Evolutionary conservation across 2,329 filamentous ascomycete species (phyloP).

Genomic region (Epichloe aotearoae): DNA sequence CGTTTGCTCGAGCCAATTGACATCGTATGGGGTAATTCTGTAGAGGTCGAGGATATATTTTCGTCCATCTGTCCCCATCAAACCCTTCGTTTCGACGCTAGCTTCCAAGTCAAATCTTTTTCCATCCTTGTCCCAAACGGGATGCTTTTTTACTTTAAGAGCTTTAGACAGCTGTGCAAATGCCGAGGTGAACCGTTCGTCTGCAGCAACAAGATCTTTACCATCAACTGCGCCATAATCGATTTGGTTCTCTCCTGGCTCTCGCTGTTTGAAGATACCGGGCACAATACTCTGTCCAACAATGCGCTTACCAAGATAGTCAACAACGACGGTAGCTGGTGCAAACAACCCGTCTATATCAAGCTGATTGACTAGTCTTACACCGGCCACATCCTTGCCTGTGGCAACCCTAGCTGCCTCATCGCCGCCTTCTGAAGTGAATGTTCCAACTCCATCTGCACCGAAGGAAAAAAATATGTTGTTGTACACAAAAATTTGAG

Average conservation of each 20-base stretch:
- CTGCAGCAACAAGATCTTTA: conserved; percentile 84
- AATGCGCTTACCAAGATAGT: conserved; percentile 93
- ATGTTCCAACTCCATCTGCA: conserved; percentile 92
- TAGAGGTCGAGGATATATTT: conserved; percentile 98
- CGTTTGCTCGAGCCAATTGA: conserved; percentile 76
- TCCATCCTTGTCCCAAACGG: conserved; percentile 95
- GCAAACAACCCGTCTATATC: conserved; percentile 93
- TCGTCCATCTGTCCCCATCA: conserved; percentile 90
- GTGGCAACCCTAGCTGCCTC: conserved; percentile 93
- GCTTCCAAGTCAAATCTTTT: conserved; percentile 84
- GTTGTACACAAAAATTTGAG: conserved; percentile 98
- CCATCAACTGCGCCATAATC: conserved; percentile 97
- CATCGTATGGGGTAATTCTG: conserved; percentile 82
- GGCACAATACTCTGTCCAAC: conserved; percentile 97
- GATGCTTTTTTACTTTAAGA: conserved; percentile 88
- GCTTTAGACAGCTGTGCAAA: conserved; percentile 88
- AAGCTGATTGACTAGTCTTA: conserved; percentile 90
- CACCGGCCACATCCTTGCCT: conserved; percentile 89
- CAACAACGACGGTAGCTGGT: conserved; percentile 88
- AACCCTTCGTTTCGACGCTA: conserved; percentile 93
- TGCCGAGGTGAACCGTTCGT: conserved; percentile 69
- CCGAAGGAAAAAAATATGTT: conserved; percentile 99
- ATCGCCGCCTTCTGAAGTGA: conserved; percentile 89
- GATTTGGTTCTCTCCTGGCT: conserved; percentile 95
- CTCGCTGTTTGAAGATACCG: conserved; percentile 96